Evolutionary conservation across 2,329 filamentous ascomycete genomes (phyloP).

Genomic region (Harringtonia aguacate): DNA sequence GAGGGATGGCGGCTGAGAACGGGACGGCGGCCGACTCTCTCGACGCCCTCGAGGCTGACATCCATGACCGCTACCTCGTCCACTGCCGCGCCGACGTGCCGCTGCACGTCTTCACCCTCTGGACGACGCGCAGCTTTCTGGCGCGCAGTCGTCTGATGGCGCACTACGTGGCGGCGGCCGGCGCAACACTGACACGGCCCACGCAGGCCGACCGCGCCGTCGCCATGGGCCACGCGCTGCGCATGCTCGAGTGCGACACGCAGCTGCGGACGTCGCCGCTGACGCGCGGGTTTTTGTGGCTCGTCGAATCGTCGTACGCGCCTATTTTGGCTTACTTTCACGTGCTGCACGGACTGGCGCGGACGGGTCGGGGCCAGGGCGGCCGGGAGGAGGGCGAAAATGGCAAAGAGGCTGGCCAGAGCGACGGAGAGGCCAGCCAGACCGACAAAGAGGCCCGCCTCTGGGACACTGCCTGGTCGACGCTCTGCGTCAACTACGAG

Average conservation of each 20-base stretch:
- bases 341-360: constrained; percentile 24
- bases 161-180: no score
- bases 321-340: constrained; percentile 30
- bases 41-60: constrained; percentile 21
- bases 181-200: constrained; percentile 9
- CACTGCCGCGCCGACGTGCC: constrained; percentile 26
- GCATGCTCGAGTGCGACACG: constrained; percentile 27
- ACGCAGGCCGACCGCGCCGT: constrained; percentile 8
- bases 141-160: constrained; percentile 40
- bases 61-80: constrained; percentile 36
- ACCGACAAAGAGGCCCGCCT: constrained; percentile 6
- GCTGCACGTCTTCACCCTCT: constrained; percentile 29
- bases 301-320: constrained; percentile 20
- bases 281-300: constrained; percentile 25
- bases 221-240: constrained; percentile 18
- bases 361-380: no score
- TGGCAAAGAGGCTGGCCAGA: no score
- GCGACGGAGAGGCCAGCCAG: constrained; percentile 8
- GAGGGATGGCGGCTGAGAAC: no score
- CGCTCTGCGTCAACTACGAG: constrained; percentile 22
- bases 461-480: constrained; percentile 21
- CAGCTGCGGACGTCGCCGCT: constrained; percentile 19
- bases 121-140: constrained; percentile 28
- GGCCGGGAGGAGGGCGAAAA: no score
- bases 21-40: constrained; percentile 18